These are phyloP conservation scores for Globisporangium echinulatum DNA, from an alignment of 352 stramenopile species.

Conservation along the genomic window DNA sequence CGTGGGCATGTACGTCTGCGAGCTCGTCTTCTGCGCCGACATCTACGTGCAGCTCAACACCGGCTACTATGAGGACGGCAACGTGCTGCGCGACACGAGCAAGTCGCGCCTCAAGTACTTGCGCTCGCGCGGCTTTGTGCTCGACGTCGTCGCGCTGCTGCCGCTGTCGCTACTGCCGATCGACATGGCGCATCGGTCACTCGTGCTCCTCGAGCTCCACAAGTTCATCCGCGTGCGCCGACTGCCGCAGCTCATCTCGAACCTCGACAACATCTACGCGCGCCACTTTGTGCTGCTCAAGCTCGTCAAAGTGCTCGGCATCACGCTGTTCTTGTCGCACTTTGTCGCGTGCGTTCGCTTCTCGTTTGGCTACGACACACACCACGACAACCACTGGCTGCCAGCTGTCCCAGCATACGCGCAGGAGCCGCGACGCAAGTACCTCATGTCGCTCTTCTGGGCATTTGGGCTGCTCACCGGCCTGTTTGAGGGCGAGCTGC, in stretches of 20 bases:
- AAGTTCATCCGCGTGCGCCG: constrained; percentile 49
- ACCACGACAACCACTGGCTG: constrained; percentile 43
- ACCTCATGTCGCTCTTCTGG: constrained; percentile 63
- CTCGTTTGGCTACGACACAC: constrained; percentile 35
- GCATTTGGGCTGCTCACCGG: constrained; percentile 55
- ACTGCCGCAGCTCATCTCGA: constrained; percentile 39
- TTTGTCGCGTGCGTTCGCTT: constrained; percentile 49
- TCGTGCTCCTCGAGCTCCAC: constrained; percentile 39
- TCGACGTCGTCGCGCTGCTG: constrained; percentile 41
- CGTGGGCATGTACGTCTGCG: constrained; percentile 40
- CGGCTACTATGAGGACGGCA: constrained; percentile 66
- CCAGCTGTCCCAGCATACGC: constrained; percentile 14
- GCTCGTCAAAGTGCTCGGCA: constrained; percentile 43
- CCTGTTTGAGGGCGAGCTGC: constrained; percentile 51
- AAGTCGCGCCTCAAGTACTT: constrained; percentile 65
- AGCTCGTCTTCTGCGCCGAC: constrained; percentile 52
- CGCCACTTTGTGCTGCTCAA: constrained; percentile 54
- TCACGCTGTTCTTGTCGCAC: constrained; percentile 43
- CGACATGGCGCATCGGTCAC: constrained; percentile 3
- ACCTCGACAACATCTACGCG: constrained; percentile 63
- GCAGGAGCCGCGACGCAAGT: constrained; percentile 16
- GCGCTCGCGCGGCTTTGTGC: constrained; percentile 35
- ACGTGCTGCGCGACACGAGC: constrained; percentile 48
- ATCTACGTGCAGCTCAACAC: constrained; percentile 71
- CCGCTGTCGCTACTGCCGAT: constrained; percentile 39